Percentiles rank a stretch among this genome's conserved stretches.
Conservation (phyloP, 352 stramenopile species). For the Globisporangium carolinianum region DNA sequence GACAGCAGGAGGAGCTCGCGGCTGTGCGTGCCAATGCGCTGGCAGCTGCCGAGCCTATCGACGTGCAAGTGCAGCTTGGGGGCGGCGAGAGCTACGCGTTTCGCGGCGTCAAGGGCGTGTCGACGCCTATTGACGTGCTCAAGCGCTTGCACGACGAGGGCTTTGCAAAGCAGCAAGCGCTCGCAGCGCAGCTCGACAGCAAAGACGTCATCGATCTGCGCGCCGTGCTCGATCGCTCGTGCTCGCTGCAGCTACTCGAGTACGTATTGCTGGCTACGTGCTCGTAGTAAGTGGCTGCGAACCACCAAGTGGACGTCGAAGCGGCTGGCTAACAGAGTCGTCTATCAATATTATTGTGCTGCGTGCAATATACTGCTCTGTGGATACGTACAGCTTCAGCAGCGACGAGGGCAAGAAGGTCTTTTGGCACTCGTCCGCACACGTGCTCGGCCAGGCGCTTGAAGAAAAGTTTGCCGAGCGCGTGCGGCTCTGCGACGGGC, state of each 20-base stretch:
- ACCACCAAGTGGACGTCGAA: too few relatives aligned
- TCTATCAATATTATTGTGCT: too few relatives aligned
- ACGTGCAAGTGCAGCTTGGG: constrained; percentile 32
- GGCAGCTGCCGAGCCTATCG: constrained; percentile 23
- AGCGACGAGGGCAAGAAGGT: constrained; percentile 72
- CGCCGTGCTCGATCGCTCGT: constrained; percentile 35
- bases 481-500: constrained; percentile 93
- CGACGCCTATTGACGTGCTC: constrained; percentile 56
- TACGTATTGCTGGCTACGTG: too few relatives aligned
- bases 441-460: constrained; percentile 98
- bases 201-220: constrained; percentile 48
- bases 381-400: constrained; percentile 34
- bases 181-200: constrained; percentile 38
- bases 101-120: constrained; percentile 28
- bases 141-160: constrained; percentile 44
- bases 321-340: too few relatives aligned
- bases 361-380: not conserved
- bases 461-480: constrained; percentile 96
- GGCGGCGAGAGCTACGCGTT: constrained; percentile 27
- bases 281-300: too few relatives aligned
- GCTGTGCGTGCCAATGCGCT: constrained; percentile 9
- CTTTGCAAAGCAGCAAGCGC: constrained; percentile 50
- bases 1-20: constrained; percentile 25
- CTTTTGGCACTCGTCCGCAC: constrained; percentile 99
- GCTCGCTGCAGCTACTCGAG: constrained; percentile 54